Base-by-base conservation (phyloP, 371 early-diverging fungal species). In the Mucor mucedo region DNA sequence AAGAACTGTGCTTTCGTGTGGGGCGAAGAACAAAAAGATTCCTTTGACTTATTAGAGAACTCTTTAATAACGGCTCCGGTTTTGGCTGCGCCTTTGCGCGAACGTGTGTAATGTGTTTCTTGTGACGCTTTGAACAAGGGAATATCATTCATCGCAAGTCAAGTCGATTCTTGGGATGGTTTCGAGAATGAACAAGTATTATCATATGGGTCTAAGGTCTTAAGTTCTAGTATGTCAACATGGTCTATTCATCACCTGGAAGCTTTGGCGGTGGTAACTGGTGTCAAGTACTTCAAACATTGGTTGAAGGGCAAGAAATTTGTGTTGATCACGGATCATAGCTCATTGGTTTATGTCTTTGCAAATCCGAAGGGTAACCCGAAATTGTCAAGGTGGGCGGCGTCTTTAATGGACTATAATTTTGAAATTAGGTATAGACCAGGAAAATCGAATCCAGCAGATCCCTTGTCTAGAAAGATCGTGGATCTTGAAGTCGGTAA, bases 161-260 rank as follows among this genome's bases (percentile, higher is more conserved):
- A 80, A 69, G 0, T 76, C 65, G 0, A 66, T 78, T 1, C 60
- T 86, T 3, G 62, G 63, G 80, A 63, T 59, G 62, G 10, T 52
- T 29, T 32, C 2, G 33, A 60, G 35, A 59, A 69, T 35, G 73
- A 68, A 33, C 48, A 58, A 7, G 73, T 71, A 5, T 62, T 71
- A 0, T 27, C 63, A 1, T 73, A 67, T 62, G 70, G 55, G 5
- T 67, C 69, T 16, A 71, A 0, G 21, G 16, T n/a, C n/a, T n/a
- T n/a, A n/a, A n/a, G n/a, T n/a, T n/a, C n/a, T n/a, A n/a, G n/a
- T n/a, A n/a, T n/a, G 14, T 28, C 35, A 4, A 10, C 64, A 10
- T 16, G 45, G 45, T 45, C 2, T 13, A 48, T 45, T 5, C 40
- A 8, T 4, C 58, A 50, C 21, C 11, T 57, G 0, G 63, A 63